Conservation (phyloP, 2,329 filamentous ascomycete genomes). For the Fusarium sp. region DNA sequence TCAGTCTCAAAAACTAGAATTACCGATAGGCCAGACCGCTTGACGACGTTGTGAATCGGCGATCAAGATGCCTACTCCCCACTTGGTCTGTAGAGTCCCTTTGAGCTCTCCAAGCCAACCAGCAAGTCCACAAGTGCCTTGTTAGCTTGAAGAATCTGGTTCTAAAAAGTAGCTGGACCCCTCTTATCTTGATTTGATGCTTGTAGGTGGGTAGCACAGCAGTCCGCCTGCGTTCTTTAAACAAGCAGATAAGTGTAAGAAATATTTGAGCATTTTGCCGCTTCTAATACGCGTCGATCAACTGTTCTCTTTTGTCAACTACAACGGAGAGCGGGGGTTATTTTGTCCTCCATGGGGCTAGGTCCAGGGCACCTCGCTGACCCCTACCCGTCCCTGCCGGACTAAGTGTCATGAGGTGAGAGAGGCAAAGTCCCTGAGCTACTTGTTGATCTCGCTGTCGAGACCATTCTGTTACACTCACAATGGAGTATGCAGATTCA, state of each 20-base stretch:
- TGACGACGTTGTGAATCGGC: slow-evolving; percentile 37
- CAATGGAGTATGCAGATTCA: not conserved
- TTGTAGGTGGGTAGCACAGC: slow-evolving; percentile 4
- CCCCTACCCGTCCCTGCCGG: not conserved
- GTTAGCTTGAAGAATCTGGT: slow-evolving; percentile 22
- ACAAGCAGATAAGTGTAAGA: not conserved
- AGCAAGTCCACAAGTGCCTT: slow-evolving; percentile 14
- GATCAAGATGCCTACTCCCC: slow-evolving; percentile 31
- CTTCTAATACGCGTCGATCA: too few relatives aligned
- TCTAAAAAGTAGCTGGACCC: slow-evolving; percentile 20
- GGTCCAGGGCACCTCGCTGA: slow-evolving; percentile 23
- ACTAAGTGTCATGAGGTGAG: slow-evolving; percentile 25
- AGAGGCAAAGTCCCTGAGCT: slow-evolving; percentile 27
- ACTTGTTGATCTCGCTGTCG: slow-evolving; percentile 21
- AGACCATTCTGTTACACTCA: slow-evolving; percentile 2
- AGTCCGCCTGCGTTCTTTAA: not conserved
- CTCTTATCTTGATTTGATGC: slow-evolving; percentile 17
- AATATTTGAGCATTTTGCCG: not conserved
- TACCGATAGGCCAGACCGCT: slow-evolving; percentile 36
- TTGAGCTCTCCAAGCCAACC: slow-evolving; percentile 2
- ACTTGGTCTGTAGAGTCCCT: slow-evolving; percentile 3
- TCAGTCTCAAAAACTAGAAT: slow-evolving; percentile 3
- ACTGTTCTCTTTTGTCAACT: not conserved
- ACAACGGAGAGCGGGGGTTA: not conserved
- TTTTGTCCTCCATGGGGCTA: slow-evolving; percentile 2